phyloP scores from a whole-genome alignment of 2,329 filamentous ascomycete genomes.

The Daldinia sp. region DNA sequence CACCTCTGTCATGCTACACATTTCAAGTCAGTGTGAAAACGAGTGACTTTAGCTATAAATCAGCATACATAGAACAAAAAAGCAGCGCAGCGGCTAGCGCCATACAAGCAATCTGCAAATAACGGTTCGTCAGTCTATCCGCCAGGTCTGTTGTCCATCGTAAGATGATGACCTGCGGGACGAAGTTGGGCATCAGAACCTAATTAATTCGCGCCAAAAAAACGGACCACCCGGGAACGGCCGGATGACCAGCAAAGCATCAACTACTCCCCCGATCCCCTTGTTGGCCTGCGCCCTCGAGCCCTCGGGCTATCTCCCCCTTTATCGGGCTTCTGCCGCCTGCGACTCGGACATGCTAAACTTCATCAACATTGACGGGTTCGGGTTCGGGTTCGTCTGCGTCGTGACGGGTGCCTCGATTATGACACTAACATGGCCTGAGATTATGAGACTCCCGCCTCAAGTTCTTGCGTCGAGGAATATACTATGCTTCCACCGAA shows the following conservation, averaged over 20 bases:
- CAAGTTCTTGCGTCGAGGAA: slow-evolving; percentile 28
- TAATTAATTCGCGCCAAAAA: slow-evolving; percentile 21
- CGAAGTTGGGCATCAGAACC: slow-evolving; percentile 28
- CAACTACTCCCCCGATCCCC: slow-evolving; percentile 25
- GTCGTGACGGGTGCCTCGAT: slow-evolving; percentile 11
- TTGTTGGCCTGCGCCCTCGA: slow-evolving; percentile 20
- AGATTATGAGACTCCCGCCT: slow-evolving; percentile 28
- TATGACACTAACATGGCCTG: slow-evolving; percentile 25
- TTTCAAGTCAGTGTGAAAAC: slow-evolving; percentile 15
- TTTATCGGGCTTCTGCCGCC: slow-evolving; percentile 22
- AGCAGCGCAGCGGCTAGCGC: slow-evolving; percentile 17
- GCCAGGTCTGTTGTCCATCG: slow-evolving; percentile 21
- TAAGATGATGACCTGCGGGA: slow-evolving; percentile 18
- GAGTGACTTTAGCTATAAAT: slow-evolving; percentile 41
- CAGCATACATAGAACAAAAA: slow-evolving; percentile 29
- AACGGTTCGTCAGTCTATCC: slow-evolving; percentile 31
- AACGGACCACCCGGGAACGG: slow-evolving; percentile 17
- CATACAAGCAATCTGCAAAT: slow-evolving; percentile 35
- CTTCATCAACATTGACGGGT: slow-evolving; percentile 22
- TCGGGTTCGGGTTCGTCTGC: slow-evolving; percentile 1
- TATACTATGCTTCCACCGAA: slow-evolving; percentile 30
- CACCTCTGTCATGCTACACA: neutral
- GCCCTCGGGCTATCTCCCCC: slow-evolving; percentile 18
- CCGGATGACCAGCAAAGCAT: slow-evolving; percentile 30
- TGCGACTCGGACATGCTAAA: slow-evolving; percentile 19